Conservation (phyloP, 2,329 filamentous ascomycete species). For the Paramyrothecium roridum region DNA sequence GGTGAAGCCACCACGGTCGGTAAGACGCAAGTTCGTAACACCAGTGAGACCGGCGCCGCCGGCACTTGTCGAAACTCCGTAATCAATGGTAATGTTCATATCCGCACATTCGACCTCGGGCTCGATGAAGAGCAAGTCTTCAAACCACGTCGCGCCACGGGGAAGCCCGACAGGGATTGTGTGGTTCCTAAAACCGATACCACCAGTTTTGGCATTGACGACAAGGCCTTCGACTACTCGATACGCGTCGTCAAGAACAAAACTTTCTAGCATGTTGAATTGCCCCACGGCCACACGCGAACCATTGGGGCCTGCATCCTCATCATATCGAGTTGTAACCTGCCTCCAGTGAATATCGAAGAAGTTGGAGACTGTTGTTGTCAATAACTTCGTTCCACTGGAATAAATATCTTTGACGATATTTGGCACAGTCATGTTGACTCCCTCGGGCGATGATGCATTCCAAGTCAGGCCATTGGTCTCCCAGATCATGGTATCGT, state of each 20-base stretch:
- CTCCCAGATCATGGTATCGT: conserved; percentile 1
- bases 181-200: conserved; percentile 41
- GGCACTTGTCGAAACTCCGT: conserved; percentile 16
- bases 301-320: conserved; percentile 2
- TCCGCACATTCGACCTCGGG: conserved; percentile 41
- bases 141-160: conserved; percentile 28
- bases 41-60: not conserved
- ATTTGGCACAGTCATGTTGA: conserved; percentile 4
- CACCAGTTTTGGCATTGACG: conserved; percentile 34
- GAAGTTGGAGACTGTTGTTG: conserved; percentile 10
- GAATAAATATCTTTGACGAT: conserved; percentile 13
- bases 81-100: conserved; percentile 38
- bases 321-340: conserved; percentile 1
- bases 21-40: conserved; percentile 21
- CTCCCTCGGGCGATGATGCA: not conserved
- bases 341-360: conserved; percentile 16
- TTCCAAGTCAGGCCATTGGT: not conserved
- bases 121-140: conserved; percentile 44
- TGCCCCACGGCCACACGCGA: conserved; percentile 2
- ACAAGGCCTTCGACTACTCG: conserved; percentile 36
- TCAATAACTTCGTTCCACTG: conserved; percentile 13
- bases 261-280: conserved; percentile 4
- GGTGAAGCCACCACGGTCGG: conserved; percentile 38
- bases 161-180: conserved; percentile 24
- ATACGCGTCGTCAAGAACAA: conserved; percentile 3